Evolutionary conservation across 2,329 filamentous ascomycete genomes (phyloP), one percentile per base, ranked within the genome.

Genomic region (Alternaria triticina): DNA sequence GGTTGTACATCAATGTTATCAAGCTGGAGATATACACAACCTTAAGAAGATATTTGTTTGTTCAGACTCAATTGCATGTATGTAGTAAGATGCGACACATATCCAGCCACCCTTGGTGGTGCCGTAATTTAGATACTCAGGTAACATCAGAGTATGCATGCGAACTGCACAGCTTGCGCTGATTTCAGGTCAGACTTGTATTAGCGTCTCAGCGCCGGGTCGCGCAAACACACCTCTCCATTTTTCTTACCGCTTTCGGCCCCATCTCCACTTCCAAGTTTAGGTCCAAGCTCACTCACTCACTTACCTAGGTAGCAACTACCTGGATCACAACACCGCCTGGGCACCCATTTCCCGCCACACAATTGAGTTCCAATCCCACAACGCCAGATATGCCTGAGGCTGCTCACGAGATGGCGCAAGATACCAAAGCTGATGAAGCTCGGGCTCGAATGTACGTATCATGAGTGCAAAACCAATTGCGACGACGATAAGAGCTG

Each of bases 91-190:
- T 5, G 2, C 15, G 4, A 36, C 15, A 36, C 15, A 3, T 36
- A 36, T 36, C 2, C n/a, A 36, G 2, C 15, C 33, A 36, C 15
- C 1, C 8, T 36, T 36, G 0, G 2, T 5, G 15, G 7, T 36
- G 33, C 33, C 0, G n/a, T 36, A n/a, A 36, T 0, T 9, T n/a
- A 1, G 3, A 15, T n/a, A 36, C 2, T 9, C 9, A 1, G 3
- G 8, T n/a, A 8, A 36, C 33, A 36, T 36, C 15, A 36, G 33
- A 2, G 6, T n/a, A 36, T n/a, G 33, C 33, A 36, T 36, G 30
- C 13, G 13, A 2, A 1, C 4, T 36, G 7, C 13, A 36, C 13
- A 36, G 30, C 13, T n/a, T 15, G 30, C 30, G 7, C 2, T 36
- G 13, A n/a, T 4, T n/a, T 36, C 30, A 3, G 15, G 15, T 9